Evolutionary conservation across 2,329 filamentous ascomycete genomes (phyloP).

Genomic region (Dryadomyces quercivorus): DNA sequence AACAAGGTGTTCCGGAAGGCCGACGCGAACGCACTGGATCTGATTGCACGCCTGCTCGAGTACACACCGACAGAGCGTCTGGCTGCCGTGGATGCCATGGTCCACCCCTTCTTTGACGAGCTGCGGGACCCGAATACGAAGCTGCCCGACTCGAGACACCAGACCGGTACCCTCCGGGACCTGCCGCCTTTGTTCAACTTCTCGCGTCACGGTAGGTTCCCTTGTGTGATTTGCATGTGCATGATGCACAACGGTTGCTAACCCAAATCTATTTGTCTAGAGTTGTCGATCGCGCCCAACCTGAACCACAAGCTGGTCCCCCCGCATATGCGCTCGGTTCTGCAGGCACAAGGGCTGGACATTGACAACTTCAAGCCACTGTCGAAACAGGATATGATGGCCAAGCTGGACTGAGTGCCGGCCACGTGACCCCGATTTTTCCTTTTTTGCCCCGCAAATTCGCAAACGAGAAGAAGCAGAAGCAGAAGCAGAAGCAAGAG

Average conservation of each 20-base stretch:
- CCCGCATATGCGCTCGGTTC: conserved; percentile 60
- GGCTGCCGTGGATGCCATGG: conserved; percentile 90
- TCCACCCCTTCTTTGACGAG: conserved; percentile 97
- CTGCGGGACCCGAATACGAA: conserved; percentile 82
- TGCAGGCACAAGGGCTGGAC: conserved; percentile 71
- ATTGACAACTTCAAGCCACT: conserved; percentile 89
- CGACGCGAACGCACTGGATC: conserved; percentile 80
- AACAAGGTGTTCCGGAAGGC: conserved; percentile 99
- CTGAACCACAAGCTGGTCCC: conserved; percentile 86
- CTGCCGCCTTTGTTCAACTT: conserved; percentile 88
- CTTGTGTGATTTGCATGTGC: neutral
- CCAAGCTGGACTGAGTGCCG: conserved; percentile 71
- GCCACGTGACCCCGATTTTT: neutral
- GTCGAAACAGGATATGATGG: conserved; percentile 93
- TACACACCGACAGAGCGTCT: conserved; percentile 95
- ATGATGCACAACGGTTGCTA: neutral
- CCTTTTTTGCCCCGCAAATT: neutral
- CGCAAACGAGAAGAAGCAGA: conserved; percentile 1
- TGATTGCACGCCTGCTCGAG: conserved; percentile 87
- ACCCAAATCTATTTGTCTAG: conserved; percentile 20
- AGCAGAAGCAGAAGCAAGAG: conserved; percentile 2
- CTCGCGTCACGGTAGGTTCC: conserved; percentile 71
- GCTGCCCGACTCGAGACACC: conserved; percentile 87
- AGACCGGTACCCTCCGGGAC: conserved; percentile 66
- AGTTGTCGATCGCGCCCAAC: conserved; percentile 87